Conservation (phyloP, 2,329 filamentous ascomycete species). For the Monosporascus sp. region DNA sequence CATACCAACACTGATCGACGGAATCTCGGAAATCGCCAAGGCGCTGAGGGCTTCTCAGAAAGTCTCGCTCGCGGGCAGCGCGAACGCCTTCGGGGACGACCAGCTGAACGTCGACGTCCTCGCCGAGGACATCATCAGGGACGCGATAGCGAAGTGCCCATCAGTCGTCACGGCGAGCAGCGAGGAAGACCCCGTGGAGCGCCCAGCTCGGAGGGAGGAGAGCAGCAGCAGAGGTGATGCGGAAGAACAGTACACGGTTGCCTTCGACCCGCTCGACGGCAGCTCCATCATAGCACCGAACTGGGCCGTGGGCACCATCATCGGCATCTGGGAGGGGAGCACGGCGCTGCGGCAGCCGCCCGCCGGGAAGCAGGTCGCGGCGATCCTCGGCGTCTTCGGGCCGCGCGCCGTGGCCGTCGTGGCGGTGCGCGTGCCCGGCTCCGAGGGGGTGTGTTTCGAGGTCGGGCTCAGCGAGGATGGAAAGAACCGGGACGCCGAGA, state of each 20-base stretch:
- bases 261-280: constrained; percentile 60
- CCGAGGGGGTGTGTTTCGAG: constrained; percentile 42
- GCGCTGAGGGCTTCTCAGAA: constrained; percentile 38
- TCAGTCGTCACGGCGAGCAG: constrained; percentile 47
- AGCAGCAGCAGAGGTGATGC: neutral
- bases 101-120: constrained; percentile 54
- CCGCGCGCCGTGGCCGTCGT: constrained; percentile 51
- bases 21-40: constrained; percentile 38
- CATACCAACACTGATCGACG: constrained; percentile 41
- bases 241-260: constrained; percentile 48
- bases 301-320: constrained; percentile 54
- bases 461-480: constrained; percentile 33
- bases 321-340: constrained; percentile 51
- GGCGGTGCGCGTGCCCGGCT: constrained; percentile 42
- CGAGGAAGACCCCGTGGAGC: constrained; percentile 55
- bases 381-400: constrained; percentile 48
- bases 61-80: constrained; percentile 41
- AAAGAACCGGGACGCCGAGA: constrained; percentile 19
- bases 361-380: constrained; percentile 36
- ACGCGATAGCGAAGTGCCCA: constrained; percentile 36
- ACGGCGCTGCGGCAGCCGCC: constrained; percentile 38
- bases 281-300: constrained; percentile 55
- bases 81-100: constrained; percentile 54
- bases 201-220: constrained; percentile 15
- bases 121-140: constrained; percentile 43